Base-by-base conservation (phyloP, 1,284 basidiomycete genomes). In the Rhodotorula sp. region DNA sequence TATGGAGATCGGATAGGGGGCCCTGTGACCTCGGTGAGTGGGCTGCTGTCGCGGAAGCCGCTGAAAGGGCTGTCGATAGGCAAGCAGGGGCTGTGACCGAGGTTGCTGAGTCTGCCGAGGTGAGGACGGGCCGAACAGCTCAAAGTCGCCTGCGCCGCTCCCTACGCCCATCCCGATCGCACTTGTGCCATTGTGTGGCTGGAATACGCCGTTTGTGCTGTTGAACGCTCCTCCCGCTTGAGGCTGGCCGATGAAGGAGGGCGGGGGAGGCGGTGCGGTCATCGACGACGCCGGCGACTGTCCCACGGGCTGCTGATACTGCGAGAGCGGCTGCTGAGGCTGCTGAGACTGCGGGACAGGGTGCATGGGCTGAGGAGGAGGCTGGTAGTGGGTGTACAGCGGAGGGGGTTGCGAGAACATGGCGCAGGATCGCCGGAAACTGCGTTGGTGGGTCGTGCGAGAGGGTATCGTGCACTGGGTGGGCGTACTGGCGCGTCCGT, bases 51-150 rank as follows among this genome's bases (percentile, higher is more conserved):
- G 54, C 54, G 36, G 54, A 24, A 39, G 54, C 17, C 39, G 55
- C n/a, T 51, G 27, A 24, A 55, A 10, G 19, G 52, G 29, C 11
- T 19, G 29, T 32, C 19, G 52, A 32, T 27, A 15, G 39, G 39
- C 13, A 44, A 17, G 39, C 7, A 44, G 39, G 13, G 11, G 39
- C 39, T 44, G 39, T 44, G 39, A 44, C 46, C 22, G 7, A 24
- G 4, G 49, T 19, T 22, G 58, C 32, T 29, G 47, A 22, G 29
- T 22, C 27, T 22, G 60, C 34, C 11, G 34, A 6, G 57, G 60
- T 36, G 49, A 36, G 34, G 59, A 39, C 1, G 63, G 59, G 2
- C 68, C 68, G 32, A 70, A 70, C 29, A 70, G 54, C 29, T 70
- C 56, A 53, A 70, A 70, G 57, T 70, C 68, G 24, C 62, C 64